These are phyloP conservation scores for Myxozyma geophila DNA, from an alignment of 805 yeast species.

Conservation along the genomic window DNA sequence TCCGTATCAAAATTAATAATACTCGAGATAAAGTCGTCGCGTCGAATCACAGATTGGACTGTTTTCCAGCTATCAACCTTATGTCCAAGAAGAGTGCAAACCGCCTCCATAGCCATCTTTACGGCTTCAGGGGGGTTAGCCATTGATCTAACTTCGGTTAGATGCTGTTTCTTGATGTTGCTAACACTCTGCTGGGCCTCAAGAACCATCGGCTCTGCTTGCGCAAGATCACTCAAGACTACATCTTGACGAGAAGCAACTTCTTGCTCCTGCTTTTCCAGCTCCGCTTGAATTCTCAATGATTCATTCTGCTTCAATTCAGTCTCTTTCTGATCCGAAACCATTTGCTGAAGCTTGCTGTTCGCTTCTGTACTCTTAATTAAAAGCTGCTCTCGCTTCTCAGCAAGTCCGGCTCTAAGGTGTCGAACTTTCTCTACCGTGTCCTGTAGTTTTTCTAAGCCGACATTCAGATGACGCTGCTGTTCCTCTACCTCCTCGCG, in stretches of 20 bases:
- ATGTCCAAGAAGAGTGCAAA: constrained; percentile 80
- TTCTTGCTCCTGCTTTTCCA: constrained; percentile 67
- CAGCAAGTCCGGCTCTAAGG: constrained; percentile 58
- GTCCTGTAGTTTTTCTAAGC: constrained; percentile 75
- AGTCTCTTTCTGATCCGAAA: constrained; percentile 86
- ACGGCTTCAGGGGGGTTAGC: constrained; percentile 88
- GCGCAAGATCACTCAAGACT: constrained; percentile 68
- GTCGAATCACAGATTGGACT: constrained; percentile 76
- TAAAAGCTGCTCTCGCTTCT: constrained; percentile 55
- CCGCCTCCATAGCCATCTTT: constrained; percentile 83
- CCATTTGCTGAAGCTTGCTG: constrained; percentile 71
- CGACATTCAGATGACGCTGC: constrained; percentile 73
- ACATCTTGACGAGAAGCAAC: constrained; percentile 57
- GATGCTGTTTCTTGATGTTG: constrained; percentile 87
- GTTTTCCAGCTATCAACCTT: constrained; percentile 73
- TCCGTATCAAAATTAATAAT: constrained; percentile 77
- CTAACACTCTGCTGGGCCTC: constrained; percentile 91
- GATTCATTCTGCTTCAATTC: constrained; percentile 90
- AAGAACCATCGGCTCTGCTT: constrained; percentile 80
- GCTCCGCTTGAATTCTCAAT: constrained; percentile 68
- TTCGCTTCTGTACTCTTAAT: constrained; percentile 71
- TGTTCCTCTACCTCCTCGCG: constrained; percentile 60
- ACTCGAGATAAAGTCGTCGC: constrained; percentile 84
- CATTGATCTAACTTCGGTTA: constrained; percentile 89
- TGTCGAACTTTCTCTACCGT: constrained; percentile 73